Base-by-base conservation (phyloP, 345 rosid genomes). In the Barbarea vulgaris region DNA sequence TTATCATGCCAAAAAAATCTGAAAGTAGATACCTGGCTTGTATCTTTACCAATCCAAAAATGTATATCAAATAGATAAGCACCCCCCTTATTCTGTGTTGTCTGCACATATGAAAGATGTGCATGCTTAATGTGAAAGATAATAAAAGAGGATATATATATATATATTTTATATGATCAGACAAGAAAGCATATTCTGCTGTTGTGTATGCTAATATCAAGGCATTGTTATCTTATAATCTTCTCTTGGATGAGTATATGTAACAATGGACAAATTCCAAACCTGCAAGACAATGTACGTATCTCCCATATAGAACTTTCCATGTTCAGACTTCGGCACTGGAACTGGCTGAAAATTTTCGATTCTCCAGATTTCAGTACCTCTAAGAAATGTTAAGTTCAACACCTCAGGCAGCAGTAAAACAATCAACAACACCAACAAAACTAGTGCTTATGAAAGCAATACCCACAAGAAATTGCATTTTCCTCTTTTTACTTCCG, bases 31-130 rank as follows among this genome's bases (percentile, higher is more conserved):
- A 93, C 99, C 97, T 96, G 98, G 84, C 89, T 96, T 31, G 98
- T 85, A 79, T 93, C 99, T 85, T 84, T 93, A 64, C 99, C 99
- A 69, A 96, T 84, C 99, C 99, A 96, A 81, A 93, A 96, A 84
- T 96, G 98, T 75, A 96, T 86, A 79, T 96, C 97, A 75, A 77
- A 87, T 22, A 86, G 81, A 81, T 85, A 93, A 68, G 96, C 85
- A 14, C 99, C 98, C 58, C 94, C 95, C 83, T 85, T 96, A 74
- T 83, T 87, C 69, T 89, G 69, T 34, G 89, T 75, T 64, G 98
- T 96, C 99, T 96, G 77, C 87, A 77, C 19, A 69, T 30, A 75
- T 47, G 54, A 44, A 73, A 67, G 47, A 80, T 62, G 72, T 75
- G 55, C 19, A 69, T 56, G 39, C 4, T 55, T 52, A 44, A 37